Conservation (phyloP, 495 filamentous ascomycete species). For the Penicillium waksmanii region DNA sequence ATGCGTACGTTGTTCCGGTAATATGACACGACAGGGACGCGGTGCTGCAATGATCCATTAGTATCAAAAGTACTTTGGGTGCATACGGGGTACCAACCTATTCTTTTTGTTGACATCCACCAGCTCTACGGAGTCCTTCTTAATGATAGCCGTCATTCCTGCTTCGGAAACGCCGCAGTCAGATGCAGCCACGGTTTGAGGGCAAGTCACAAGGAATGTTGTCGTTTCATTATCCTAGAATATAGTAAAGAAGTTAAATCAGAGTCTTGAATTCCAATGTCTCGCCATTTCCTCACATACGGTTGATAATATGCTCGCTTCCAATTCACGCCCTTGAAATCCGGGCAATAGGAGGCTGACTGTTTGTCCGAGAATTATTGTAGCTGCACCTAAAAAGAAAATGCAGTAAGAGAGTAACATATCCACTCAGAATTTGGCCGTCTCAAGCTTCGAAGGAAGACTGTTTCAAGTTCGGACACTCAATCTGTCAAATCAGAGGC, state of each 20-base stretch:
- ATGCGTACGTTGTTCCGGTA: conserved; percentile 5
- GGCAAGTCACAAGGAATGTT: not conserved
- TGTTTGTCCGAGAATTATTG: not conserved
- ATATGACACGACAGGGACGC: conserved; percentile 5
- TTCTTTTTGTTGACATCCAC: not conserved
- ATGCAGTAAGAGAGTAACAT: not conserved
- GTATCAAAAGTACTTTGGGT: not conserved
- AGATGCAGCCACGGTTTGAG: not conserved
- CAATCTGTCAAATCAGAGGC: not conserved
- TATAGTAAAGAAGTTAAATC: not conserved
- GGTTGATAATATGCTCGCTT: not conserved
- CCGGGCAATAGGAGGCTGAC: not conserved
- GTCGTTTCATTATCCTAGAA: not conserved
- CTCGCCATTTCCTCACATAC: too few relatives aligned
- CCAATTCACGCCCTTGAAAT: not conserved
- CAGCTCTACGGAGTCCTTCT: not conserved
- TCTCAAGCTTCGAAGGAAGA: not conserved
- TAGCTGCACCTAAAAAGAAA: not conserved
- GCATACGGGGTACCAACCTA: not conserved
- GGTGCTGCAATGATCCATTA: not conserved
- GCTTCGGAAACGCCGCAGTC: not conserved
- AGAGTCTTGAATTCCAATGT: too few relatives aligned
- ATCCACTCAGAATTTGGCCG: not conserved
- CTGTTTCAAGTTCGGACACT: not conserved
- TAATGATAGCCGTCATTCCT: not conserved